These are phyloP conservation scores for Ceratobasidium sp. DNA, from an alignment of 1,284 basidiomycete genomes.

Conservation along the genomic window DNA sequence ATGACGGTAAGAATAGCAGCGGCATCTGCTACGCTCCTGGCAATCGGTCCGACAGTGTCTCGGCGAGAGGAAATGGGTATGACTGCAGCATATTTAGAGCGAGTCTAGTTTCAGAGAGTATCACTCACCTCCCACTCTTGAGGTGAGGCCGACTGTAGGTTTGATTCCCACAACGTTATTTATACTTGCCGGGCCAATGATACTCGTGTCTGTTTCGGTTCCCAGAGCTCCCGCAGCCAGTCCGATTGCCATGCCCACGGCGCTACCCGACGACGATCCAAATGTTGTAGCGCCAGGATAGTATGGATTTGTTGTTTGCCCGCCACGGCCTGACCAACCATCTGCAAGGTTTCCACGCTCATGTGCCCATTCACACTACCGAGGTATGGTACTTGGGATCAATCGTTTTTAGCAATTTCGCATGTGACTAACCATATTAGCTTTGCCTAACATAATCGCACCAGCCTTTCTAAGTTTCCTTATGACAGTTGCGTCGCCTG, in stretches of 20 bases:
- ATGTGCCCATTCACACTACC: constrained; percentile 62
- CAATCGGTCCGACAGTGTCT: constrained; percentile 69
- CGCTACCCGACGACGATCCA: constrained; percentile 70
- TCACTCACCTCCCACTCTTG: constrained; percentile 62
- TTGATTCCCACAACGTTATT: constrained; percentile 66
- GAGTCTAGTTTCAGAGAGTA: constrained; percentile 23
- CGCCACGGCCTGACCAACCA: constrained; percentile 71
- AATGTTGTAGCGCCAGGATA: constrained; percentile 66
- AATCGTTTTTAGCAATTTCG: not conserved
- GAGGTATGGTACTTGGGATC: not conserved
- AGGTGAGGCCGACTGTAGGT: constrained; percentile 66
- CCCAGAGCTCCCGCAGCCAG: constrained; percentile 56
- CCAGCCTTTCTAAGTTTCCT: constrained; percentile 66
- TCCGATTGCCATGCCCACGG: constrained; percentile 66
- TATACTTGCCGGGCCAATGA: constrained; percentile 57
- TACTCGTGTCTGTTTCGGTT: constrained; percentile 55
- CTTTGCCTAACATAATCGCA: constrained; percentile 65
- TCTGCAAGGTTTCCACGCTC: constrained; percentile 62
- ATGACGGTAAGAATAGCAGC: constrained; percentile 65
- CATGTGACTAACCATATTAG: constrained; percentile 52
- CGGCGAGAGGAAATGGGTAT: constrained; percentile 67
- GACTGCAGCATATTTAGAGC: constrained; percentile 50
- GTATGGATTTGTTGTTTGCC: constrained; percentile 66
- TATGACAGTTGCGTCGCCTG: constrained; percentile 66
- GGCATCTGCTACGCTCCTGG: constrained; percentile 64